Percentiles rank a stretch among this genome's conserved stretches.
phyloP scores from a whole-genome alignment of 331 rosid species.

The Dryas integrifolia region DNA sequence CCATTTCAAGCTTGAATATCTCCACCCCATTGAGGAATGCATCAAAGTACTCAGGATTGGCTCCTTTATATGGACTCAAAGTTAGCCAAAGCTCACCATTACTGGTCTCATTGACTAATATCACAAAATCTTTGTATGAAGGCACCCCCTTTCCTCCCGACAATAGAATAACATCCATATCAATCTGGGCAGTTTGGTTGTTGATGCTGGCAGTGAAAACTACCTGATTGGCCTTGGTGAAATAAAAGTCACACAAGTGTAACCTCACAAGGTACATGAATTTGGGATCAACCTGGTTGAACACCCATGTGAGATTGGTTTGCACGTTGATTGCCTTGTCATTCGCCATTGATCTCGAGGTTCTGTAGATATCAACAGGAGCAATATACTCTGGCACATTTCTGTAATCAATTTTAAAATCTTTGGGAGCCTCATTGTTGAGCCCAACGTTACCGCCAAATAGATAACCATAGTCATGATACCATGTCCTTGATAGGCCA shows the following conservation, averaged over 20 bases:
- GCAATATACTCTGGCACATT: constrained; percentile 50
- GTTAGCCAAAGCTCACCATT: constrained; percentile 60
- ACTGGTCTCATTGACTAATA: constrained; percentile 27
- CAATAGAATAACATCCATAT: constrained; percentile 67
- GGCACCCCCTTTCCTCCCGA: constrained; percentile 55
- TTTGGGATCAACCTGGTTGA: constrained; percentile 72
- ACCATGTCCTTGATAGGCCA: constrained; percentile 66
- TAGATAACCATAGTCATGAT: constrained; percentile 66
- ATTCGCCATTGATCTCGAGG: constrained; percentile 72
- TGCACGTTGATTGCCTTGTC: constrained; percentile 29
- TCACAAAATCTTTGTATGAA: constrained; percentile 52
- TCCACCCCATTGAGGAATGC: constrained; percentile 72
- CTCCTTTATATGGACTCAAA: constrained; percentile 41
- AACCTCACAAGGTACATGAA: constrained; percentile 71
- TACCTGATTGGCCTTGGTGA: constrained; percentile 45
- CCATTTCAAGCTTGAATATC: constrained; percentile 70
- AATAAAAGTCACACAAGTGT: constrained; percentile 63
- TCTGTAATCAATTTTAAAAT: constrained; percentile 40
- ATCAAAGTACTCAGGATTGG: constrained; percentile 52
- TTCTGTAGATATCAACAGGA: constrained; percentile 53
- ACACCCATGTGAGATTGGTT: constrained; percentile 74
- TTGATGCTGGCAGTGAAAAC: constrained; percentile 58
- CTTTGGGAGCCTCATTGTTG: constrained; percentile 30
- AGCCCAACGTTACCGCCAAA: constrained; percentile 57
- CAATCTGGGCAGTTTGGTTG: constrained; percentile 57